These are phyloP conservation scores for Candida nitratophila DNA, from an alignment of 805 yeast genomes.

Conservation along the genomic window DNA sequence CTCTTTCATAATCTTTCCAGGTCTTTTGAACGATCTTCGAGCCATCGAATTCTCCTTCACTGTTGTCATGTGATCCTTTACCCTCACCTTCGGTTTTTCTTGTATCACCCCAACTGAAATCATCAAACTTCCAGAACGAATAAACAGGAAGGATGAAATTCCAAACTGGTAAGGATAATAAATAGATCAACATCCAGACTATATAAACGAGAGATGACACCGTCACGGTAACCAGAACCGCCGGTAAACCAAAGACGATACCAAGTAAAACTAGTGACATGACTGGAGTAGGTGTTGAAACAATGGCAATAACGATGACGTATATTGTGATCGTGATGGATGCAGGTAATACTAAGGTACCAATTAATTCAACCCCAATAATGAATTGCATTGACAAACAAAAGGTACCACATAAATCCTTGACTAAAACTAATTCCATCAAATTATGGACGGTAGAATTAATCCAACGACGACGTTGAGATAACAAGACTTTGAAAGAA, in stretches of 20 bases:
- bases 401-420: constrained; percentile 88
- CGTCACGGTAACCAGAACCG: constrained; percentile 70
- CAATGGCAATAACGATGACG: constrained; percentile 64
- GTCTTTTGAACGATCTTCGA: constrained; percentile 83
- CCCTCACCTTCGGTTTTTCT: constrained; percentile 70
- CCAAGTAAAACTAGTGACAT: constrained; percentile 71
- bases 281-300: constrained; percentile 68
- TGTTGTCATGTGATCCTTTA: constrained; percentile 59
- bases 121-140: constrained; percentile 93
- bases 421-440: constrained; percentile 77
- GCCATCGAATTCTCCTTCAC: constrained; percentile 85
- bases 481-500: constrained; percentile 65
- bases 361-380: constrained; percentile 73
- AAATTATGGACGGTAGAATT: constrained; percentile 91
- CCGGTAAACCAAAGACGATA: constrained; percentile 81
- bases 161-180: constrained; percentile 88
- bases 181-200: constrained; percentile 71
- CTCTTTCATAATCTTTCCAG: constrained; percentile 91
- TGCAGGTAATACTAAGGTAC: constrained; percentile 83
- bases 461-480: constrained; percentile 96
- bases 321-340: constrained; percentile 81
- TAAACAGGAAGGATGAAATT: constrained; percentile 81
- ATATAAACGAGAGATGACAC: constrained; percentile 68
- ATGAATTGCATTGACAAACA: constrained; percentile 95
- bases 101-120: constrained; percentile 95